phyloP scores from a whole-genome alignment of 2,329 filamentous ascomycete species.

The Ceratocystis lukuohia region DNA sequence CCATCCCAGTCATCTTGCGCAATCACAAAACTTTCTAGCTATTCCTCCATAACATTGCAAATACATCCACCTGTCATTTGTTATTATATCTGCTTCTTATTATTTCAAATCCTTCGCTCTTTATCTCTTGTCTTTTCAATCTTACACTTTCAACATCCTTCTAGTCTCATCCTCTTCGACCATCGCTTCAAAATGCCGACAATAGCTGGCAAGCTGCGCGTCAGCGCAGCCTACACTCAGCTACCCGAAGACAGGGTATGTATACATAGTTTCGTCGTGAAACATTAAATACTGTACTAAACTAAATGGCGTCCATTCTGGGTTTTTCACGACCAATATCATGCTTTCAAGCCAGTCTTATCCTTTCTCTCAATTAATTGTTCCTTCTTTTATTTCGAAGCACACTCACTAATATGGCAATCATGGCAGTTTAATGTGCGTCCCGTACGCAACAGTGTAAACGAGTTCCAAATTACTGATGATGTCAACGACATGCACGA shows the following conservation, averaged over 20 bases:
- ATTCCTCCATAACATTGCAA: no score
- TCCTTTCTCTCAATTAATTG: background rate
- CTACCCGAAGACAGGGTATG: background rate
- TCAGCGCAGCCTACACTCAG: background rate
- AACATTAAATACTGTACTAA: background rate
- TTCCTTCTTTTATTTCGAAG: background rate
- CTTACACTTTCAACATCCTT: background rate
- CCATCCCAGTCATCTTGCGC: no score
- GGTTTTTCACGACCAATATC: background rate
- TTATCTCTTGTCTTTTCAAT: background rate
- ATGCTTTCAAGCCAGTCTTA: background rate
- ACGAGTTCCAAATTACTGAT: background rate
- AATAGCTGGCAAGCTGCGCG: background rate
- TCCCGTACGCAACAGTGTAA: background rate
- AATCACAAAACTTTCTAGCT: no score
- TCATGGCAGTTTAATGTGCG: background rate
- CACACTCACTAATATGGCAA: background rate
- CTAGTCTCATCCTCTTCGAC: background rate
- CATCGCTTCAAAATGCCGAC: background rate
- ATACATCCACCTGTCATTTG: background rate
- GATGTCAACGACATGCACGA: background rate
- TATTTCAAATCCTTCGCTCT: background rate
- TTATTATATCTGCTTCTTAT: background rate
- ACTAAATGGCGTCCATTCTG: background rate
- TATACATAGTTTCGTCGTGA: background rate